Evolutionary conservation across 106 monocot species (phyloP), one percentile per base, ranked within the genome.

Genomic region (Phalaenopsis aphrodite): DNA sequence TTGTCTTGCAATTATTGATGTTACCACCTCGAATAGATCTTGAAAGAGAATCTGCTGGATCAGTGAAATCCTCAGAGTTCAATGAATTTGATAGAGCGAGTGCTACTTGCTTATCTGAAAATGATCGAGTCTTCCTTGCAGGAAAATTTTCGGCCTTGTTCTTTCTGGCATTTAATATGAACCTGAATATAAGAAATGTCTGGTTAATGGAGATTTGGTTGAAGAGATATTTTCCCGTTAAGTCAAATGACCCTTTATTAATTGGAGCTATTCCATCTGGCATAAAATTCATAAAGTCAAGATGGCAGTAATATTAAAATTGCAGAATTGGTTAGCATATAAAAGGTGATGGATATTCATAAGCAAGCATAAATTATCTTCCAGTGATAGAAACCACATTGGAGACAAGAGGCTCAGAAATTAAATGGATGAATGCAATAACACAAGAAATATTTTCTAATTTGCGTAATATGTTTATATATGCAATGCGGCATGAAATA

Each of bases 131-230:
- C 73, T 86, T 90, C 77, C 82, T 88, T 41, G 85, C 45, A 85
- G 87, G 88, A 39, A 78, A 82, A 19, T 87, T 78, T 36, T 92
- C 90, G 67, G 80, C 88, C 66, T 88, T 94, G 46, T 74, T 92
- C 75, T 92, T 98, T 83, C 87, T 94, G 46, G 67, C n/a, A 85
- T 92, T 89, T 45, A 89, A 79, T 47, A 88, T 83, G 84, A 76
- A 80, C 78, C 96, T 96, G 81, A 74, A 56, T 47, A 84, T 30
- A 30, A 30, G 24, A 73, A 42, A 56, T 49, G 43, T 17, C 19
- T 19, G 21, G 3, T 8, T 19, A 8, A 74, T 18, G 8, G 21
- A 61, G 7, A 45, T 43, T 3, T 2, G 12, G 42, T 74, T 45
- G n/a, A 71, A 41, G 71, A 9, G 39, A 69, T 69, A 21, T 12